phyloP scores from a whole-genome alignment of 83 land plant genomes.

The Thuja plicata region DNA sequence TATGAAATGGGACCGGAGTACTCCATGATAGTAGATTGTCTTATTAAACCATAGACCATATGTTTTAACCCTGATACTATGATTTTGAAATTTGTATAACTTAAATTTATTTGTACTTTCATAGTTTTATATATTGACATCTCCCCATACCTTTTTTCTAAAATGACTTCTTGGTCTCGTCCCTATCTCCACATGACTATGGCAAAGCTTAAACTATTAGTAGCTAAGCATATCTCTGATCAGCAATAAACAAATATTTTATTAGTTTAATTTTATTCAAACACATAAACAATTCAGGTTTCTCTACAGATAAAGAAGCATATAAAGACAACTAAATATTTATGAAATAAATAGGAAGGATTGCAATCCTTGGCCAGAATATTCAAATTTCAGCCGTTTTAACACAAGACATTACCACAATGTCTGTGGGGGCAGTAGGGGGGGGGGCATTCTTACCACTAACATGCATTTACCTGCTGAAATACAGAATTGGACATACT shows the following conservation, averaged over 20 bases:
- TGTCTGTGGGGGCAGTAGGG: background rate
- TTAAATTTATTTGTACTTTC: background rate
- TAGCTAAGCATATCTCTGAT: background rate
- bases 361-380: background rate
- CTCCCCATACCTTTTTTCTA: background rate
- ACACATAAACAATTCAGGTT: background rate
- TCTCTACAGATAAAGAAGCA: background rate
- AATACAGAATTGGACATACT: background rate
- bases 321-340: background rate
- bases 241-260: background rate
- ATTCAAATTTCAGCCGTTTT: background rate
- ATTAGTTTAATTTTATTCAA: background rate
- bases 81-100: background rate
- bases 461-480: background rate
- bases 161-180: background rate
- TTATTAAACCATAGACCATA: background rate
- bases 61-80: background rate
- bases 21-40: background rate
- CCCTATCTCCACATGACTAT: background rate
- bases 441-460: background rate
- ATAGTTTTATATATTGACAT: background rate
- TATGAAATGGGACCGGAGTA: background rate
- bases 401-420: background rate
- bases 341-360: background rate
- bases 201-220: background rate